Conservation (phyloP, 345 rosid genomes). For the Noccaea caerulescens region DNA sequence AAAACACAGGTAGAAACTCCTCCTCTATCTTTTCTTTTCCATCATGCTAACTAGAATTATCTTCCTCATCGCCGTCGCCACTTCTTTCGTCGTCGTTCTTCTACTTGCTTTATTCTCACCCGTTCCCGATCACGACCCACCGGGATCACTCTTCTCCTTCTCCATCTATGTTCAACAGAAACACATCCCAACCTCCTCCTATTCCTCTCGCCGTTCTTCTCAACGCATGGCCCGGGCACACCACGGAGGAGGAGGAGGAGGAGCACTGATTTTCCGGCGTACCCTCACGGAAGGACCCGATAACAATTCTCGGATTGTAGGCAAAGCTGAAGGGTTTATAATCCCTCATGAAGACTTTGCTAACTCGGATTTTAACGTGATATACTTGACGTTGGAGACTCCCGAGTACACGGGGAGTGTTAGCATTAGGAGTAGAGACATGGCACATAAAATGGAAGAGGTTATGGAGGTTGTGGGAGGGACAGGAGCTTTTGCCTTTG, state of each 20-base stretch:
- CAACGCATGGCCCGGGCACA: conserved; percentile 20
- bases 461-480: conserved; percentile 76
- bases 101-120: conserved; percentile 69
- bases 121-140: conserved; percentile 40
- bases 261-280: conserved; percentile 69
- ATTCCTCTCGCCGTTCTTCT: conserved; percentile 28
- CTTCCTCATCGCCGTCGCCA: conserved; percentile 55
- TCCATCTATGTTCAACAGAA: conserved; percentile 79
- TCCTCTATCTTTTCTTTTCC: conserved; percentile 7
- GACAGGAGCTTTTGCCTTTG: conserved; percentile 81
- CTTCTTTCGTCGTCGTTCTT: conserved; percentile 57
- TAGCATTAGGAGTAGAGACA: conserved; percentile 58
- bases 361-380: conserved; percentile 63
- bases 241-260: conserved; percentile 26
- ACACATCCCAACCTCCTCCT: conserved; percentile 30
- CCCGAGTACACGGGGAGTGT: conserved; percentile 64
- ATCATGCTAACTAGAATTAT: conserved; percentile 67
- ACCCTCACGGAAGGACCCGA: conserved; percentile 68
- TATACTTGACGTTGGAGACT: conserved; percentile 69
- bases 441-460: conserved; percentile 47
- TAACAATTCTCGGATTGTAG: conserved; percentile 66
- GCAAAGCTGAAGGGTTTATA: conserved; percentile 81
- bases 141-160: conserved; percentile 59
- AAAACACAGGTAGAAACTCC: conserved; percentile 8
- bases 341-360: conserved; percentile 67